Conservation (phyloP, 345 rosid species). For the Physaria fendleri region DNA sequence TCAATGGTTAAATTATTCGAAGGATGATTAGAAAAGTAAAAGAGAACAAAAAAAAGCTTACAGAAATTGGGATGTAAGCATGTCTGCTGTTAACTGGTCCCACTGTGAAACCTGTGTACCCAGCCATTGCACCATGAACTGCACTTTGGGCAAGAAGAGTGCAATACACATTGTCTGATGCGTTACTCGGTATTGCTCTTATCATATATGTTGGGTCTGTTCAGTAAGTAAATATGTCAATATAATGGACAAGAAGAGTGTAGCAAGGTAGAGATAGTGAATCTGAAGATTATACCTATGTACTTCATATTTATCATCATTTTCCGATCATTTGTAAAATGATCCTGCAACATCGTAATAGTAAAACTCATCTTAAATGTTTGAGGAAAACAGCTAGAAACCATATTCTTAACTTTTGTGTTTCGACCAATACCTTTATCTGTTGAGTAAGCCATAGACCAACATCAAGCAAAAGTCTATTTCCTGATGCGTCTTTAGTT, state of each 20-base stretch:
- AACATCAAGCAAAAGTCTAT: constrained; percentile 81
- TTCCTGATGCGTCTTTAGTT: constrained; percentile 85
- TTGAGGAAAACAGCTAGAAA: neutral
- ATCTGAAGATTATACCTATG: constrained; percentile 50
- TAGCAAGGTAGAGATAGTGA: neutral
- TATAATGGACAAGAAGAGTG: neutral
- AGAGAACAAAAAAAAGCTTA: constrained; percentile 40
- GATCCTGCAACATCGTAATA: constrained; percentile 47
- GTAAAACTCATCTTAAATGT: neutral
- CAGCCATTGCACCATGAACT: constrained; percentile 98
- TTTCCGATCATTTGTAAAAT: constrained; percentile 56
- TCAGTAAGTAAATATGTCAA: neutral
- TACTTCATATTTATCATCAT: constrained; percentile 79
- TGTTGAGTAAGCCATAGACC: constrained; percentile 85
- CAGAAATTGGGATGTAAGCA: constrained; percentile 81
- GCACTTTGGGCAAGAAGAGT: constrained; percentile 97
- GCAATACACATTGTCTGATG: constrained; percentile 92
- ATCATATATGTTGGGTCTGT: constrained; percentile 97
- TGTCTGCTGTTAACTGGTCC: constrained; percentile 93
- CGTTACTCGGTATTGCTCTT: constrained; percentile 89
- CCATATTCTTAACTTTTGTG: neutral
- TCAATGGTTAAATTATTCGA: neutral
- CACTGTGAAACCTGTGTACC: constrained; percentile 90
- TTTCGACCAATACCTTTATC: constrained; percentile 52
- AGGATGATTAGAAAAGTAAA: neutral